phyloP scores from a whole-genome alignment of 2,329 filamentous ascomycete genomes.

The Ophiostoma tasmaniense region DNA sequence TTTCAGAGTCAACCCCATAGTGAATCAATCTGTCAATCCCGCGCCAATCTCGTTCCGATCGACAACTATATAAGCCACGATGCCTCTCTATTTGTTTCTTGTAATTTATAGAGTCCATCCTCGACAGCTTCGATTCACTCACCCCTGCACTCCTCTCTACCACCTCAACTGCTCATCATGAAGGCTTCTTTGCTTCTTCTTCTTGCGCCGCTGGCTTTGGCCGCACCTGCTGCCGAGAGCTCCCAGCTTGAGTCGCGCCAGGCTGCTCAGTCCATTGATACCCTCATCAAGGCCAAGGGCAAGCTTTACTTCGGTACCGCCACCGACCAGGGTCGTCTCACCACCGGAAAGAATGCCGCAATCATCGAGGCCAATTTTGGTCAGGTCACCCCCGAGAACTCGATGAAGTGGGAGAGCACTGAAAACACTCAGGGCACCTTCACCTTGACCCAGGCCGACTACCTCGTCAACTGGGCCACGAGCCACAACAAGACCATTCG shows the following conservation, averaged over 20 bases:
- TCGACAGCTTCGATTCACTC: background rate
- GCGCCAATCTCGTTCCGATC: background rate
- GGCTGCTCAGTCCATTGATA: constrained; percentile 42
- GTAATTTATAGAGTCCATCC: background rate
- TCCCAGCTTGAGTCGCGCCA: constrained; percentile 26
- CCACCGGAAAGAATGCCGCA: constrained; percentile 39
- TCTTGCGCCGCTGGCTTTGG: constrained; percentile 32
- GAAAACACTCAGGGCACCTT: constrained; percentile 43
- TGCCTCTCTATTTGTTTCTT: background rate
- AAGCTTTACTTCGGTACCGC: constrained; percentile 58
- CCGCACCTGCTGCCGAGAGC: constrained; percentile 27
- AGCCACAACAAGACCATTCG: constrained; percentile 51
- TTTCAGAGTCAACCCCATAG: background rate
- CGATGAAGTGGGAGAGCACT: constrained; percentile 59
- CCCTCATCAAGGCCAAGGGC: constrained; percentile 50
- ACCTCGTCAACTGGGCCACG: constrained; percentile 49
- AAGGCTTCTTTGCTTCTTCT: constrained; percentile 26
- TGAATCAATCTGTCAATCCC: background rate
- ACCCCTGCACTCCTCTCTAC: background rate
- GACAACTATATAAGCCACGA: background rate
- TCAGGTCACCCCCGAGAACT: constrained; percentile 59
- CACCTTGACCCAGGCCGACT: constrained; percentile 49
- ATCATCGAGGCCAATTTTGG: constrained; percentile 55
- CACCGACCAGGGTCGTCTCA: constrained; percentile 46
- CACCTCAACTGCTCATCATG: constrained; percentile 20